Conservation (phyloP, 1,284 basidiomycete genomes). For the Trichosporon inkin region DNA sequence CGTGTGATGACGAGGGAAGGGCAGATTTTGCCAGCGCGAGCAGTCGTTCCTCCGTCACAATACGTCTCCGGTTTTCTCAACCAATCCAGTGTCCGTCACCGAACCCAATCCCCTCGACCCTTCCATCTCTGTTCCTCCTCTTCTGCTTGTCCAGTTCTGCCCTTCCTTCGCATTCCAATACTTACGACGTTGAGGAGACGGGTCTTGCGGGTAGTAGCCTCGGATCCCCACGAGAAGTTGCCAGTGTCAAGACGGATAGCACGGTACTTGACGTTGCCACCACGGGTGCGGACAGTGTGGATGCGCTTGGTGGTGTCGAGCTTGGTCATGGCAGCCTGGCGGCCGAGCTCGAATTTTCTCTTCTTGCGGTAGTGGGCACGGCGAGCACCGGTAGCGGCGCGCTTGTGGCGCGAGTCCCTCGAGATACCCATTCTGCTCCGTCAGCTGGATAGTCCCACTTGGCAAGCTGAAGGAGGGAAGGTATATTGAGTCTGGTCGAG, state of each 20-base stretch:
- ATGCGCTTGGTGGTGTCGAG: constrained; percentile 81
- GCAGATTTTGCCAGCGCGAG: background rate
- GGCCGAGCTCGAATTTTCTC: constrained; percentile 97
- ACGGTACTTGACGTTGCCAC: constrained; percentile 87
- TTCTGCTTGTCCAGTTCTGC: background rate
- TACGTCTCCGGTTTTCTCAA: too few species aligned
- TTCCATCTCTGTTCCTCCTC: background rate
- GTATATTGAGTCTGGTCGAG: background rate
- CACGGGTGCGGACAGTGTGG: constrained; percentile 86
- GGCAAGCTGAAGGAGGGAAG: background rate
- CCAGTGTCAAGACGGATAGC: constrained; percentile 89
- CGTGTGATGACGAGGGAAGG: background rate
- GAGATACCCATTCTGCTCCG: constrained; percentile 66
- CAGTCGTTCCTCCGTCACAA: background rate
- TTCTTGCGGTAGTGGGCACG: constrained; percentile 91
- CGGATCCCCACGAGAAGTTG: constrained; percentile 96
- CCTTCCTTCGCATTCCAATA: constrained; percentile 33
- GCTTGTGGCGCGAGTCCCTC: constrained; percentile 90
- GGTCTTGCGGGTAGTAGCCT: constrained; percentile 86
- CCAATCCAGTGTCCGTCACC: background rate
- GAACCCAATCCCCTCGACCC: background rate
- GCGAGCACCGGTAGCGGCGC: constrained; percentile 85
- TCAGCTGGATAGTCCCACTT: background rate
- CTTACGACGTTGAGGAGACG: constrained; percentile 89
- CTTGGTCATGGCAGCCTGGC: constrained; percentile 92